Conservation (phyloP, 148 eudicot genomes). For the Amaranthus cruentus region DNA sequence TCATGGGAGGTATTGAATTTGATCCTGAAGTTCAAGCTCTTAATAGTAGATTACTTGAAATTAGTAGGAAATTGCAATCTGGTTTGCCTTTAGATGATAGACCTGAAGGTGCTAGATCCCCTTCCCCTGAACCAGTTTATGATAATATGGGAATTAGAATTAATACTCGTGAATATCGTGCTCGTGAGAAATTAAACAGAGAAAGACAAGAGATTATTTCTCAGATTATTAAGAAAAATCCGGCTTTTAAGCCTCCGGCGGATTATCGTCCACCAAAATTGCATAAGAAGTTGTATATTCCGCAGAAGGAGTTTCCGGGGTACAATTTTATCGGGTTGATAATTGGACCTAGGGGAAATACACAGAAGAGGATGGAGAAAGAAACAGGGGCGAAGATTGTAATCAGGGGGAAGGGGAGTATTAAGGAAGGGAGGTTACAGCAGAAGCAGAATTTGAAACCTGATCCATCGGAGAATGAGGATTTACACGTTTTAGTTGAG, state of each 20-base stretch:
- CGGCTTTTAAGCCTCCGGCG: slow-evolving; percentile 80
- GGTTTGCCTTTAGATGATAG: slow-evolving; percentile 71
- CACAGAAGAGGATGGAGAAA: slow-evolving; percentile 84
- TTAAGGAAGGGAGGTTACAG: slow-evolving; percentile 67
- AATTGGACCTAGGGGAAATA: slow-evolving; percentile 92
- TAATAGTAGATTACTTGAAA: slow-evolving; percentile 62
- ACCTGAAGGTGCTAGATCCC: slow-evolving; percentile 83
- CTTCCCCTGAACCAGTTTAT: slow-evolving; percentile 84
- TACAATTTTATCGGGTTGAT: slow-evolving; percentile 86
- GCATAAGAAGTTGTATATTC: slow-evolving; percentile 80
- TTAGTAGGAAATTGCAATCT: slow-evolving; percentile 65
- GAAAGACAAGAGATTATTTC: slow-evolving; percentile 74
- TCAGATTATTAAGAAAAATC: slow-evolving; percentile 70
- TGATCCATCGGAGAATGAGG: slow-evolving; percentile 84
- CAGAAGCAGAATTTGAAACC: slow-evolving; percentile 75
- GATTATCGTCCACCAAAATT: slow-evolving; percentile 83
- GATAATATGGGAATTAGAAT: slow-evolving; percentile 80
- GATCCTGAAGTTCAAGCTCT: slow-evolving; percentile 73
- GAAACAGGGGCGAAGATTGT: slow-evolving; percentile 93
- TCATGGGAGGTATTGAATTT: slow-evolving; percentile 84
- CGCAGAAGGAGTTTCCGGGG: slow-evolving; percentile 82
- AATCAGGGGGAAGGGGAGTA: slow-evolving; percentile 82
- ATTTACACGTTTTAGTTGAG: slow-evolving; percentile 89
- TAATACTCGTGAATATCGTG: slow-evolving; percentile 82
- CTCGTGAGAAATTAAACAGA: slow-evolving; percentile 59